Conservation (phyloP, 495 filamentous ascomycete species). For the Xylaria nigripes region DNA sequence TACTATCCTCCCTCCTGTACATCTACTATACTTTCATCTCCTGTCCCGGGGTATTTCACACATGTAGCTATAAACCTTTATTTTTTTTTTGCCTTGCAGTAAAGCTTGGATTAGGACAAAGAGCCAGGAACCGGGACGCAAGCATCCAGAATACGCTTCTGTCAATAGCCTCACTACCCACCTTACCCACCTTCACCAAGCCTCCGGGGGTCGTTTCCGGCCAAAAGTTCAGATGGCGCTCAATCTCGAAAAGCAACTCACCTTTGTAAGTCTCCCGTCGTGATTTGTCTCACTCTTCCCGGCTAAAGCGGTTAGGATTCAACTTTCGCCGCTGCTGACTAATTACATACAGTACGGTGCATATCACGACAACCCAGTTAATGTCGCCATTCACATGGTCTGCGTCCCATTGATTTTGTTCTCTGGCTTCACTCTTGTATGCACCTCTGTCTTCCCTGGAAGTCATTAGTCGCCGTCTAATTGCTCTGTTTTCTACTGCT, state of each 20-base stretch:
- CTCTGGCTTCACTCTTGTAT: constrained; percentile 70
- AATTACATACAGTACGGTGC: constrained; percentile 66
- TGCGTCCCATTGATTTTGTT: constrained; percentile 83
- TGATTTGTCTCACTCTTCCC: not conserved
- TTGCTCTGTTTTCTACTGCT: not conserved
- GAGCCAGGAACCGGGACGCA: not conserved
- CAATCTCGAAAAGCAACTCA: constrained; percentile 43
- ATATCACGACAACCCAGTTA: constrained; percentile 86
- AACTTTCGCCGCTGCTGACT: constrained; percentile 9
- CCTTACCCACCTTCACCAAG: not conserved
- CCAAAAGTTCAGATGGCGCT: constrained; percentile 29
- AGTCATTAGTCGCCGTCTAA: constrained; percentile 11
- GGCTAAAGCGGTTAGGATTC: not conserved
- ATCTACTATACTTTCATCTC: not conserved
- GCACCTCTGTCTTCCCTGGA: constrained; percentile 9
- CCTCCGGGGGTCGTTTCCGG: not conserved
- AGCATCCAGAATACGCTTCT: not conserved
- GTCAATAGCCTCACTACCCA: not conserved
- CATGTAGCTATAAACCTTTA: constrained; percentile 1
- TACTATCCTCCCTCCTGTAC: not conserved
- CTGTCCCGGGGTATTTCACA: not conserved
- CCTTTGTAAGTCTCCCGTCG: constrained; percentile 30
- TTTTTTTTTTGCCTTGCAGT: not conserved
- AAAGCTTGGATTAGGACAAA: not conserved
- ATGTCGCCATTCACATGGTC: constrained; percentile 80